These are phyloP conservation scores for Aspergillus ibericus DNA, from an alignment of 2,329 filamentous ascomycete genomes.

Conservation along the genomic window DNA sequence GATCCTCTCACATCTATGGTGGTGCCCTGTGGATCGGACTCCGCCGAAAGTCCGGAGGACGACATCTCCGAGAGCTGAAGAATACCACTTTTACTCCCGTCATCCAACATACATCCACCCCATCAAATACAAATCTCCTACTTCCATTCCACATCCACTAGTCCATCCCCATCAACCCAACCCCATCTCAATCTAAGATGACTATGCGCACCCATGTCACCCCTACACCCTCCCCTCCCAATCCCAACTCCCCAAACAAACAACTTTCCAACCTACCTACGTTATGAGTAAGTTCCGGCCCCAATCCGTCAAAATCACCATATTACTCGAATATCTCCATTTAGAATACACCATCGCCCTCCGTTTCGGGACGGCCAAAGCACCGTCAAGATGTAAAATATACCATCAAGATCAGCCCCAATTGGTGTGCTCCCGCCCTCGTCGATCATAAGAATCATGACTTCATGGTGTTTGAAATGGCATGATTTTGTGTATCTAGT, in stretches of 20 bases:
- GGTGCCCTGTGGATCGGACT: too few relatives aligned
- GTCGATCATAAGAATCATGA: conserved; percentile 37
- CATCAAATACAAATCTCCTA: too few relatives aligned
- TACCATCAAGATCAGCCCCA: conserved; percentile 30
- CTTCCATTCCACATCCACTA: too few relatives aligned
- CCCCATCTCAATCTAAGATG: too few relatives aligned
- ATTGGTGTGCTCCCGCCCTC: conserved; percentile 38
- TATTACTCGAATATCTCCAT: conserved; percentile 34
- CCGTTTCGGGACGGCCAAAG: conserved; percentile 10
- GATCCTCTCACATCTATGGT: too few relatives aligned
- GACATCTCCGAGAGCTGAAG: too few relatives aligned
- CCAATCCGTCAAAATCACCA: conserved; percentile 36
- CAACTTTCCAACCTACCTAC: neutral
- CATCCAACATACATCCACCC: too few relatives aligned
- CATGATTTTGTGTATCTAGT: conserved; percentile 46
- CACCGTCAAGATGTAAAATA: conserved; percentile 32
- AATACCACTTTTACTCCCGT: too few relatives aligned
- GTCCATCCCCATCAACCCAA: too few relatives aligned
- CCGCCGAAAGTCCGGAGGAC: too few relatives aligned
- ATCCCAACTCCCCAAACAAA: neutral
- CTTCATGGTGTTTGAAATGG: conserved; percentile 47
- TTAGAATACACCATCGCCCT: conserved; percentile 29
- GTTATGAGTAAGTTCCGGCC: conserved; percentile 13
- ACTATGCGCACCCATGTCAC: neutral
- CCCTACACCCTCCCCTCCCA: too few relatives aligned